Percentiles rank a stretch among this genome's conserved stretches.
Evolutionary conservation across 2,329 filamentous ascomycete species (phyloP).

Genomic region (Ophiostoma perfectum): DNA sequence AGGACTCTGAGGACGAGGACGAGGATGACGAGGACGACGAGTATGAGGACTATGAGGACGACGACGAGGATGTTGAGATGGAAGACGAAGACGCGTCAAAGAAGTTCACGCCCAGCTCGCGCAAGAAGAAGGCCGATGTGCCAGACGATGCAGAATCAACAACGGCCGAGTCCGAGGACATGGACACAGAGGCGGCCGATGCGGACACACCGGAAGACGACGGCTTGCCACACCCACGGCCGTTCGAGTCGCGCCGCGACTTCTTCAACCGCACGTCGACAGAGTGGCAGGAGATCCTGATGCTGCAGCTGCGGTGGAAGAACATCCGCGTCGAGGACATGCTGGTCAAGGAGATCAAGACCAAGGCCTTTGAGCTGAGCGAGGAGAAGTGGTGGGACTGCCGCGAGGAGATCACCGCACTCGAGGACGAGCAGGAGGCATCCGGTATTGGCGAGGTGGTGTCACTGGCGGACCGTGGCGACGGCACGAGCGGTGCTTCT

Average conservation of each 20-base stretch:
- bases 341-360: constrained; percentile 84
- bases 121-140: constrained; percentile 46
- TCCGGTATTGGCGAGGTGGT: constrained; percentile 94
- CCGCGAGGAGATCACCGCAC: constrained; percentile 80
- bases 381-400: constrained; percentile 99
- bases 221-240: constrained; percentile 67
- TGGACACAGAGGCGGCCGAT: constrained; percentile 40
- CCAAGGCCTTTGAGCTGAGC: constrained; percentile 80
- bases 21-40: constrained; percentile 58
- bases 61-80: constrained; percentile 48
- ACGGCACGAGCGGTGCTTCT: constrained; percentile 35
- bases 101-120: constrained; percentile 50
- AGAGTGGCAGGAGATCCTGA: constrained; percentile 84
- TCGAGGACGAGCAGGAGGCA: constrained; percentile 95
- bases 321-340: constrained; percentile 61
- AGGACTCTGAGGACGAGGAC: constrained; percentile 55
- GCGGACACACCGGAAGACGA: constrained; percentile 66
- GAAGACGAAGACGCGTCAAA: constrained; percentile 43
- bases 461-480: constrained; percentile 67
- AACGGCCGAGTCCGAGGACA: constrained; percentile 41
- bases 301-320: constrained; percentile 67
- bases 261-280: constrained; percentile 85
- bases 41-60: constrained; percentile 50
- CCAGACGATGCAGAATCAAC: constrained; percentile 44
- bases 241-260: constrained; percentile 84